Evolutionary conservation across 495 filamentous ascomycete species (phyloP).

Genomic region (Corynascus novoguineensis): DNA sequence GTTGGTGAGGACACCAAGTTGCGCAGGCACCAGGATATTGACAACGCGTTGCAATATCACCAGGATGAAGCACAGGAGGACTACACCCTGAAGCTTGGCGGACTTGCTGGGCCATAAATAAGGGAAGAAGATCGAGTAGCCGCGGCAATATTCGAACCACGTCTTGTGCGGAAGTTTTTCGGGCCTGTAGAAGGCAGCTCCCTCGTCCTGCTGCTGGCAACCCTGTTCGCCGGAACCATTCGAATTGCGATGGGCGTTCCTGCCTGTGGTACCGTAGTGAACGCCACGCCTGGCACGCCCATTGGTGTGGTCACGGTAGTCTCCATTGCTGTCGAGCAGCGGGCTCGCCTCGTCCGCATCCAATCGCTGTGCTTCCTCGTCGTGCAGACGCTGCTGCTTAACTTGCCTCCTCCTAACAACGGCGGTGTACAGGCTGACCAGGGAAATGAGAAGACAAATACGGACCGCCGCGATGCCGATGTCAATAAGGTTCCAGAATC

Average conservation of each 20-base stretch:
- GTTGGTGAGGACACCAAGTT: conserved; percentile 68
- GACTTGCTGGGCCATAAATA: conserved; percentile 90
- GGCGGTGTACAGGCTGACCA: conserved; percentile 39
- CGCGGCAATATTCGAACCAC: conserved; percentile 70
- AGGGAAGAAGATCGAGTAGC: conserved; percentile 85
- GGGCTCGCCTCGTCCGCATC: conserved; percentile 47
- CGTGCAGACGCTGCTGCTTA: conserved; percentile 32
- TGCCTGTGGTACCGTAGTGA: conserved; percentile 25
- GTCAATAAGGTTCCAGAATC: conserved; percentile 50
- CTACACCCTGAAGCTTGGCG: conserved; percentile 61
- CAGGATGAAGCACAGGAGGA: conserved; percentile 73
- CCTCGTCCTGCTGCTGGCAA: conserved; percentile 37
- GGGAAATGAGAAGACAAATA: conserved; percentile 33
- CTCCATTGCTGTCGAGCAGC: conserved; percentile 32
- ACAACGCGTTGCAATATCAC: conserved; percentile 70
- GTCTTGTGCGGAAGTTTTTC: conserved; percentile 41
- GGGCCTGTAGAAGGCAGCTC: conserved; percentile 50
- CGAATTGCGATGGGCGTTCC: conserved; percentile 23
- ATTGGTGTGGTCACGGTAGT: conserved; percentile 33
- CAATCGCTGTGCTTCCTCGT: conserved; percentile 44
- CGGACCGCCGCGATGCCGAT: conserved; percentile 41
- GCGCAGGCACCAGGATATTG: conserved; percentile 74
- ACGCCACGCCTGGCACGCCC: conserved; percentile 21
- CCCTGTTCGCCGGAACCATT: conserved; percentile 25
- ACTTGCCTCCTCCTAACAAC: conserved; percentile 29